Base-by-base conservation (phyloP, 2,329 filamentous ascomycete genomes). In the Nemania serpens region DNA sequence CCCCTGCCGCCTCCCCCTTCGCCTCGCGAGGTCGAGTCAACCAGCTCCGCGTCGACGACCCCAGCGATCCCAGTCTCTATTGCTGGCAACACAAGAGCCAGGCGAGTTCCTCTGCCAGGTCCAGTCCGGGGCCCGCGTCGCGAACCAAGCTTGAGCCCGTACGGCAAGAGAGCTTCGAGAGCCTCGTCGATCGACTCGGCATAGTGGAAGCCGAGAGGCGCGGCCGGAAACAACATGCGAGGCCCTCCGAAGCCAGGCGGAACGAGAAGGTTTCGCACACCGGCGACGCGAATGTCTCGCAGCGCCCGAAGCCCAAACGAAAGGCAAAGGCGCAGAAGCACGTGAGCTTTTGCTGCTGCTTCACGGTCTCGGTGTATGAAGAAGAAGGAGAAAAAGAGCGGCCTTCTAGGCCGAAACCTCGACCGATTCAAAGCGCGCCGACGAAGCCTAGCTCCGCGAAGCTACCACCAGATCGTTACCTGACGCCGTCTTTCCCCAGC, bases 11-110 rank as follows among this genome's bases (percentile, higher is more conserved):
- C 7, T 39, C 68, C 63, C 62, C 53, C 43, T 63, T 55, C 41
- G 46, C 70, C 64, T 60, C 69, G 67, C 54, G 61, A 55, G 72
- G 67, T 64, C 59, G 72, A 68, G 39, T 69, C 67, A 43, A 75
- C 63, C 65, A 69, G 20, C 70, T 76, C 13, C 73, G 78, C 69
- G 76, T 79, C 5, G 77, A 79, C 56, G 82, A 86, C 62, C 81
- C 84, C 2, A 77, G 79, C 58, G 82, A 85, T 49, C 83, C 86
- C 62, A 81, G 77, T n/a, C 84, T 88, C 51, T 97, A 93, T 77
- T 98, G 94, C 80, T 97, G 91, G 90, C 93, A 97, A 75, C 95
- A 99, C 79, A 93, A 91, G 73, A 91, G 95, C 59, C 95, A 99
- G 75, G 91, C 91, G 58, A 72, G 74, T 67, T 70, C 74, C 59